A percentile compares a stretch with the other conserved stretches of the same genome.
Evolutionary conservation across 2,329 filamentous ascomycete species (phyloP).

Genomic region (Verticillium nubilum): DNA sequence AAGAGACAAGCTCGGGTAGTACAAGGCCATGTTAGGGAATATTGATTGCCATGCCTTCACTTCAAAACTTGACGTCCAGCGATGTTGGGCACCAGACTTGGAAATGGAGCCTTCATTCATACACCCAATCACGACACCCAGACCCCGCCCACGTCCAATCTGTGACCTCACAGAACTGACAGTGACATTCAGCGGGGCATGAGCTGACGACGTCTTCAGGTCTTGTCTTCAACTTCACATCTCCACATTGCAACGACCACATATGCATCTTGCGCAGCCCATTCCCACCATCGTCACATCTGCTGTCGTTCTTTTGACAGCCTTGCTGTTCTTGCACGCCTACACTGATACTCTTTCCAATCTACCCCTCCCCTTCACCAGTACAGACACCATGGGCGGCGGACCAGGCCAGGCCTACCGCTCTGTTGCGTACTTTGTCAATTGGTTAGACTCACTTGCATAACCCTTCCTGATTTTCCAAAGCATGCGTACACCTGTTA

Average conservation of each 20-base stretch:
- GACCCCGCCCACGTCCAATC: neutral
- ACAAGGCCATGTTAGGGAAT: neutral
- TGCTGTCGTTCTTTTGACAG: conserved; percentile 13
- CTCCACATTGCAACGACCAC: neutral
- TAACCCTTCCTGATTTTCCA: no score
- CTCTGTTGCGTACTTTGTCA: conserved; percentile 68
- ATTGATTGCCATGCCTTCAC: neutral
- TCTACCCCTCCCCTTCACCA: conserved; percentile 1
- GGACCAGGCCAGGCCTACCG: conserved; percentile 48
- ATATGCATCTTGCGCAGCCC: conserved; percentile 9
- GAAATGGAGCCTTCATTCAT: neutral
- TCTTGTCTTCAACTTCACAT: neutral
- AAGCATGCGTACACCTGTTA: no score
- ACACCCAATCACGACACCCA: neutral
- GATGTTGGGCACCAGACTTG: neutral
- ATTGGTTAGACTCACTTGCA: conserved; percentile 42
- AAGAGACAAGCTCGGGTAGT: neutral
- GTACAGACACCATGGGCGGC: conserved; percentile 32
- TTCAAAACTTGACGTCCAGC: no score
- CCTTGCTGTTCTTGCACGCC: conserved; percentile 12
- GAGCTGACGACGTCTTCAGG: neutral
- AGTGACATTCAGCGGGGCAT: neutral
- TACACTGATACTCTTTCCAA: conserved; percentile 12
- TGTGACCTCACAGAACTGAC: neutral
- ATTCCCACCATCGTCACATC: conserved; percentile 10